Evolutionary conservation across 176 grass and related monocot species (phyloP).

Genomic region (Rhynchospora tenuis): DNA sequence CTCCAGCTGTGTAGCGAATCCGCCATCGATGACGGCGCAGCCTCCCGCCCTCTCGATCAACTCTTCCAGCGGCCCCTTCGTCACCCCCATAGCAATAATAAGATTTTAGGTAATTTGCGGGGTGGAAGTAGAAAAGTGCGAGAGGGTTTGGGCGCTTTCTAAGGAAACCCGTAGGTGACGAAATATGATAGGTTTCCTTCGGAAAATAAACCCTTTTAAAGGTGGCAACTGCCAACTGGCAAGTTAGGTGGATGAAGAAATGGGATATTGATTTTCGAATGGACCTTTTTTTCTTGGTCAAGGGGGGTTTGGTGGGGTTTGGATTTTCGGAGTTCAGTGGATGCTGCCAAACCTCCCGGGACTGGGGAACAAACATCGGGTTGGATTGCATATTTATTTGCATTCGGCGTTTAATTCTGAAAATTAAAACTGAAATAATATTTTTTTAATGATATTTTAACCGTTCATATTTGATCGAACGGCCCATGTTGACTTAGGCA

Average conservation of each 20-base stretch:
- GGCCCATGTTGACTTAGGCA: no score
- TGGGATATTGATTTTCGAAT: not conserved
- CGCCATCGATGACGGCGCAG: conserved; percentile 79
- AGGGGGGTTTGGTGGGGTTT: not conserved
- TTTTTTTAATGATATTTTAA: no score
- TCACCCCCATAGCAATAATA: not conserved
- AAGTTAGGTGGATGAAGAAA: not conserved
- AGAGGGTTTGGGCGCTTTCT: not conserved
- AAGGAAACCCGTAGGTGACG: not conserved
- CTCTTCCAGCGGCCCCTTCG: conserved; percentile 43
- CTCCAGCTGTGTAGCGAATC: conserved; percentile 81
- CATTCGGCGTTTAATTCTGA: no score
- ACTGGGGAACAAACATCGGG: no score
- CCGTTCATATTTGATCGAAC: no score
- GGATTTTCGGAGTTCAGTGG: not conserved
- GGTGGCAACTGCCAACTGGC: not conserved
- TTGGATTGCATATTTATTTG: no score
- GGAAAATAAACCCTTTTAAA: not conserved
- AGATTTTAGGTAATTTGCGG: not conserved
- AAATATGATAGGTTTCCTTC: not conserved
- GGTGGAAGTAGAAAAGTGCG: not conserved
- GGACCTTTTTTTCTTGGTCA: not conserved
- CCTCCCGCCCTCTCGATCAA: conserved; percentile 48
- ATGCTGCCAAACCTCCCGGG: not conserved
- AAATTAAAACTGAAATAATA: no score